A percentile compares a stretch with the other conserved stretches of the same genome.
These are phyloP conservation scores for Colletotrichum spinosum DNA, from an alignment of 2,329 filamentous ascomycete genomes.

Conservation along the genomic window DNA sequence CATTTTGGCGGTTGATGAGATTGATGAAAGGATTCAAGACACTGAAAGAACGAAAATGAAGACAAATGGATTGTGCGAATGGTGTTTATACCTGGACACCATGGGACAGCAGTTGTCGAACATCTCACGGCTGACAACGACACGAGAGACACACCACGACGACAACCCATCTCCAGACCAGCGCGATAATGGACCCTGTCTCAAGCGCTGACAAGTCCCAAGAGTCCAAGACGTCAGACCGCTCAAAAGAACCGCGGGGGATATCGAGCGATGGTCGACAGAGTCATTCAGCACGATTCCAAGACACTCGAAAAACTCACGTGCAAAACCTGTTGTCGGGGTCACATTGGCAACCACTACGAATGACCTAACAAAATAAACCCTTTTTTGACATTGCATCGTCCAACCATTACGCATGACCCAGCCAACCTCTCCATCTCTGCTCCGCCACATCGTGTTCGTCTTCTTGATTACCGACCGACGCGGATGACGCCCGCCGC, in stretches of 20 bases:
- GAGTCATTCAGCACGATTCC: slow-evolving; percentile 27
- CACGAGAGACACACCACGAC: slow-evolving; percentile 25
- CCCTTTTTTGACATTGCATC: slow-evolving; percentile 34
- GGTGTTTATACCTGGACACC: slow-evolving; percentile 3
- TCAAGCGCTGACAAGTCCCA: slow-evolving; percentile 1
- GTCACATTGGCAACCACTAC: slow-evolving; percentile 38
- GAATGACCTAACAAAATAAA: slow-evolving; percentile 30
- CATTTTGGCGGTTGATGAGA: slow-evolving; percentile 12
- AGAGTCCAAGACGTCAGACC: neutral
- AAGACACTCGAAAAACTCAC: slow-evolving; percentile 14
- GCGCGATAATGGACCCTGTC: slow-evolving; percentile 10
- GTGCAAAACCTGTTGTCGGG: slow-evolving; percentile 31
- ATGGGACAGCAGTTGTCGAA: slow-evolving; percentile 5
- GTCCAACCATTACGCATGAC: slow-evolving; percentile 39
- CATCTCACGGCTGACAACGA: slow-evolving; percentile 28
- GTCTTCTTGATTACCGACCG: slow-evolving; percentile 56
- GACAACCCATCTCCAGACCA: slow-evolving; percentile 1
- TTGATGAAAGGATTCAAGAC: neutral
- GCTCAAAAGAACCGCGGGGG: neutral
- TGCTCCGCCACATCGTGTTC: slow-evolving; percentile 1
- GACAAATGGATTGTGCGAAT: neutral
- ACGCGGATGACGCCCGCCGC: slow-evolving; percentile 92
- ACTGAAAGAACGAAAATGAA: neutral
- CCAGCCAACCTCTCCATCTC: slow-evolving; percentile 3
- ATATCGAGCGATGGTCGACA: neutral